Evolutionary conservation across 257 asterid genomes (phyloP).

Genomic region (Fraxinus anomala): DNA sequence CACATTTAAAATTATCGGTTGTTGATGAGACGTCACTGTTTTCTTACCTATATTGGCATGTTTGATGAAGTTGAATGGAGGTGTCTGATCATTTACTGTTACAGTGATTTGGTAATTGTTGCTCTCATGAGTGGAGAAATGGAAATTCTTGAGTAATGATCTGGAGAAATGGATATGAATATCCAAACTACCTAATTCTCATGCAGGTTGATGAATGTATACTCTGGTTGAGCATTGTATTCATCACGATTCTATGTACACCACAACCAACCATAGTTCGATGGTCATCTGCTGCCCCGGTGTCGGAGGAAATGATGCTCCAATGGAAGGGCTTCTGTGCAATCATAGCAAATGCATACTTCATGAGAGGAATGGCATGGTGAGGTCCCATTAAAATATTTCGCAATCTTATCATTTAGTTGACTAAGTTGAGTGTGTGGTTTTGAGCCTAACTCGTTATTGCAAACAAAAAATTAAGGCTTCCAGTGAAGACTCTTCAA

Average conservation of each 20-base stretch:
- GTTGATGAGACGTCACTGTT: background rate
- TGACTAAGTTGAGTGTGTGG: background rate
- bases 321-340: constrained; percentile 97
- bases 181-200: background rate
- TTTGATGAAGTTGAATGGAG: background rate
- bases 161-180: background rate
- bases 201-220: constrained; percentile 89
- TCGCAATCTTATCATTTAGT: background rate
- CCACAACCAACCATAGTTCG: constrained; percentile 95
- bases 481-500: constrained; percentile 93
- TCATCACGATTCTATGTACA: constrained; percentile 88
- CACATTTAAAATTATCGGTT: background rate
- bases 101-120: background rate
- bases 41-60: background rate
- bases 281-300: constrained; percentile 90
- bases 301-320: constrained; percentile 60
- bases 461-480: constrained; percentile 45
- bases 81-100: constrained; percentile 1
- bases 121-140: background rate
- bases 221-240: constrained; percentile 83
- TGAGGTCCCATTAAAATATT: constrained; percentile 31
- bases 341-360: constrained; percentile 92
- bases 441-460: background rate
- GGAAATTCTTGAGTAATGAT: background rate
- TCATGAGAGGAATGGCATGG: constrained; percentile 98